Conservation (phyloP, 352 stramenopile genomes). For the Pythium oligandrum region DNA sequence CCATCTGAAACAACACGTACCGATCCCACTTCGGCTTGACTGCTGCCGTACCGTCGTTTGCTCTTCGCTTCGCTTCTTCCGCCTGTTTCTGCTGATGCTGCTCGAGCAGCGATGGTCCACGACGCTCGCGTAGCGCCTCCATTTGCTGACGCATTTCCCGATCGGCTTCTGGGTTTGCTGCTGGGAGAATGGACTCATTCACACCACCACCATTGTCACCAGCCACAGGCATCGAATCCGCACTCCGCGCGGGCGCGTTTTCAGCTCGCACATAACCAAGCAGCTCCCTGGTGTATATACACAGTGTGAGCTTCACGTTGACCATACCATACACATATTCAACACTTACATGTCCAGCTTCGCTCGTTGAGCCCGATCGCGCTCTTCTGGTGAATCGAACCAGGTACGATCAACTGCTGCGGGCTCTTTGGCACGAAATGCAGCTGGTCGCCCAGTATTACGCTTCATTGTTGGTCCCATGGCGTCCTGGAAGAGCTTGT, state of each 20-base stretch:
- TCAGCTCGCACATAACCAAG: constrained; percentile 76
- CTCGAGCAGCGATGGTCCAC: constrained; percentile 71
- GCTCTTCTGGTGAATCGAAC: constrained; percentile 80
- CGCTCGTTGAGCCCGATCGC: constrained; percentile 68
- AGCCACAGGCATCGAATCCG: constrained; percentile 13
- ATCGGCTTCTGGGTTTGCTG: constrained; percentile 59
- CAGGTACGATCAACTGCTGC: constrained; percentile 71
- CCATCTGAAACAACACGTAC: constrained; percentile 19
- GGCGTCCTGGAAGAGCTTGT: constrained; percentile 60
- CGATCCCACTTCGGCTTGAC: constrained; percentile 45
- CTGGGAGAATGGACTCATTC: constrained; percentile 66
- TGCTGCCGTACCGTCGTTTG: constrained; percentile 4
- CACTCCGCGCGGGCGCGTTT: constrained; percentile 34
- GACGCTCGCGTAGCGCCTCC: constrained; percentile 45
- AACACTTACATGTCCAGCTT: constrained; percentile 73
- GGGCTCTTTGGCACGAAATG: constrained; percentile 73
- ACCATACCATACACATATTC: not conserved
- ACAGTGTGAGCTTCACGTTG: not conserved
- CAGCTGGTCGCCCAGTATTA: constrained; percentile 42
- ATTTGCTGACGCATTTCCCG: constrained; percentile 68
- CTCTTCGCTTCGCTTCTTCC: constrained; percentile 24
- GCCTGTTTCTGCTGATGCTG: constrained; percentile 71
- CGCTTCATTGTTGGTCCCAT: constrained; percentile 48
- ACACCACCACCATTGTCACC: constrained; percentile 14
- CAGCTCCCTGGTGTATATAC: constrained; percentile 42